phyloP scores from a whole-genome alignment of 2,329 filamentous ascomycete genomes.

The Emergomyces africanus region DNA sequence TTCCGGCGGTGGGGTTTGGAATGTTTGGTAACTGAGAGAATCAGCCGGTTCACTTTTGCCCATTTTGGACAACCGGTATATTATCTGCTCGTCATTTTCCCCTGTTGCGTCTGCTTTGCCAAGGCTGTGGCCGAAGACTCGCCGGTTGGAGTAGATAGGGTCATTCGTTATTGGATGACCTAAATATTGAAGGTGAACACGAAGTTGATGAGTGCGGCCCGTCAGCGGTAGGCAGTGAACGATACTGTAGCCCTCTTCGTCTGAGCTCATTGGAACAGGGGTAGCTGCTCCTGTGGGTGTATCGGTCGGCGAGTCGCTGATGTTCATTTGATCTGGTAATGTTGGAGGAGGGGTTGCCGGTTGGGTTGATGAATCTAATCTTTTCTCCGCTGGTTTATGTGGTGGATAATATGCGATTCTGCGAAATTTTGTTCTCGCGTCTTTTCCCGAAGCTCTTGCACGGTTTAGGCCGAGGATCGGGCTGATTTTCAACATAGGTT shows the following conservation, averaged over 20 bases:
- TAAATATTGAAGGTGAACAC: constrained; percentile 87
- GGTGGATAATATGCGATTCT: constrained; percentile 82
- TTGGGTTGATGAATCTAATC: not conserved
- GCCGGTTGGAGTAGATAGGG: constrained; percentile 90
- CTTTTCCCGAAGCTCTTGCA: constrained; percentile 85
- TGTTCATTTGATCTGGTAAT: constrained; percentile 12
- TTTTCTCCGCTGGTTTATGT: constrained; percentile 16
- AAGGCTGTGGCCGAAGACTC: constrained; percentile 74
- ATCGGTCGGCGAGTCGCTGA: constrained; percentile 14
- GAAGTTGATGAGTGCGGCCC: constrained; percentile 84
- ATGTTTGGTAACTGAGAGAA: constrained; percentile 69
- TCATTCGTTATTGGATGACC: constrained; percentile 96
- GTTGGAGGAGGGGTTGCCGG: constrained; percentile 8
- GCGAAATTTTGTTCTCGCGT: constrained; percentile 82
- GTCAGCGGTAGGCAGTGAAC: constrained; percentile 90
- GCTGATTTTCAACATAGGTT: constrained; percentile 86
- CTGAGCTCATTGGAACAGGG: constrained; percentile 25
- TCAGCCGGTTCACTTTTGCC: constrained; percentile 88
- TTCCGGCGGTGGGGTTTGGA: constrained; percentile 26
- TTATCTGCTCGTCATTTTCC: constrained; percentile 78
- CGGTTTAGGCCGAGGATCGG: constrained; percentile 90
- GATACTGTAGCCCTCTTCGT: constrained; percentile 70
- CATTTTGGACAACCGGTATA: constrained; percentile 74
- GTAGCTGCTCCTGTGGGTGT: constrained; percentile 16
- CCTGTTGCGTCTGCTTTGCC: constrained; percentile 54